phyloP scores from a whole-genome alignment of 106 monocot species.

The Acorus gramineus region DNA sequence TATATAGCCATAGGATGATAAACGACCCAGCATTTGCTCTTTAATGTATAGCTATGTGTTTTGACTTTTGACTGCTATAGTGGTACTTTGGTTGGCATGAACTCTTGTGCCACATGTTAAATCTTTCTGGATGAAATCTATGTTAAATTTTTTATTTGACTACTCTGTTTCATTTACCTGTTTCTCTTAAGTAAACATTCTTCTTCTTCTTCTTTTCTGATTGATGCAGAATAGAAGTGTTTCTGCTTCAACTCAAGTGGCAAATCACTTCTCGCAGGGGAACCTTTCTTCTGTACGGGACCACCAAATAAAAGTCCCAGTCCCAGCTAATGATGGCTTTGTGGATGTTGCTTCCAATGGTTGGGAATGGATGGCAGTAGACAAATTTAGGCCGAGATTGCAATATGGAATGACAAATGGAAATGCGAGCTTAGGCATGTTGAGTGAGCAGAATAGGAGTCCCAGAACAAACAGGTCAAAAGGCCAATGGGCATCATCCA shows the following conservation, averaged over 20 bases:
- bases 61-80: too few relatives aligned
- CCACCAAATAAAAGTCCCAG: conserved; percentile 10
- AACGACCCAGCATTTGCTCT: too few relatives aligned
- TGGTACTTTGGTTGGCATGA: too few relatives aligned
- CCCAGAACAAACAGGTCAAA: conserved; percentile 44
- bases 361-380: conserved; percentile 11
- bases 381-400: conserved; percentile 5
- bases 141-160: too few relatives aligned
- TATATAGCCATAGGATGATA: too few relatives aligned
- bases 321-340: conserved; percentile 9
- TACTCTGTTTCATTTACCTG: neutral
- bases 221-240: conserved; percentile 12
- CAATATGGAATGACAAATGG: conserved; percentile 8
- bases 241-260: conserved; percentile 5
- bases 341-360: conserved; percentile 16
- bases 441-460: conserved; percentile 53
- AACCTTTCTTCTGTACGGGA: neutral
- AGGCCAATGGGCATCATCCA: conserved; percentile 12
- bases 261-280: conserved; percentile 8
- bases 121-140: too few relatives aligned
- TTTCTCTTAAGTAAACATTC: neutral
- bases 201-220: neutral
- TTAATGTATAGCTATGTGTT: too few relatives aligned
- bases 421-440: conserved; percentile 9
- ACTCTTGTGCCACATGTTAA: too few relatives aligned